A percentile compares a stretch with the other conserved stretches of the same genome.
phyloP scores from a whole-genome alignment of 2,329 filamentous ascomycete genomes.

The Fusarium sp. region DNA sequence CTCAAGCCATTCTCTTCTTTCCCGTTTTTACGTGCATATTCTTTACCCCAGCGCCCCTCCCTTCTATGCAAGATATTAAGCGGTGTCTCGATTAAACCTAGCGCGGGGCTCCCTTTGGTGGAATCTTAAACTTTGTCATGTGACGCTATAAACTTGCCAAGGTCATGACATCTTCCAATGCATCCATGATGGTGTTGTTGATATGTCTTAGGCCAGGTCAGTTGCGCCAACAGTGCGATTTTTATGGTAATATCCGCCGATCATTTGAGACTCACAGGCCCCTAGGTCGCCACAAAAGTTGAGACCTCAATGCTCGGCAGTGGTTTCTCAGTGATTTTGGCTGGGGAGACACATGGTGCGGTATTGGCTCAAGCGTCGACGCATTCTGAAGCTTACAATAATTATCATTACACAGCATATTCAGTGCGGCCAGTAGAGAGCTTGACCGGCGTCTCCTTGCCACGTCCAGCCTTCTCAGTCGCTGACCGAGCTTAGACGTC shows the following conservation, averaged over 20 bases:
- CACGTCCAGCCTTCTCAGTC: slow-evolving; percentile 36
- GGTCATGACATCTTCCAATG: slow-evolving; percentile 40
- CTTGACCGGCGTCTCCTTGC: slow-evolving; percentile 29
- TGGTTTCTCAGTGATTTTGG: slow-evolving; percentile 14
- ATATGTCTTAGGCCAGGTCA: slow-evolving; percentile 21
- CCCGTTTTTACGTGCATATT: slow-evolving; percentile 31
- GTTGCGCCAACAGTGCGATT: slow-evolving; percentile 34
- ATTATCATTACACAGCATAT: slow-evolving; percentile 29
- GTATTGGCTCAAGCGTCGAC: slow-evolving; percentile 33
- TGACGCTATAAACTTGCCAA: slow-evolving; percentile 28
- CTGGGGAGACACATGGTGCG: slow-evolving; percentile 26
- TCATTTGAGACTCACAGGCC: not conserved
- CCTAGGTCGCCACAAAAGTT: not conserved
- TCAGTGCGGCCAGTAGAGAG: slow-evolving; percentile 29
- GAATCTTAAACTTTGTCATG: slow-evolving; percentile 28
- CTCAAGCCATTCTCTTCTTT: slow-evolving; percentile 18
- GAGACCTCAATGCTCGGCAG: slow-evolving; percentile 5
- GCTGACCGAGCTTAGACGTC: slow-evolving; percentile 31
- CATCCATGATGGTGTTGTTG: slow-evolving; percentile 27
- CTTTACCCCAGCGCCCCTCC: slow-evolving; percentile 10
- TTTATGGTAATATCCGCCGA: not conserved
- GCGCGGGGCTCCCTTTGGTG: slow-evolving; percentile 28
- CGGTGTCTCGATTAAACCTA: slow-evolving; percentile 23
- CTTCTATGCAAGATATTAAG: slow-evolving; percentile 19
- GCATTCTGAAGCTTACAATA: slow-evolving; percentile 27